Evolutionary conservation across 1,284 basidiomycete species (phyloP).

Genomic region (Pseudozyma flocculosa): DNA sequence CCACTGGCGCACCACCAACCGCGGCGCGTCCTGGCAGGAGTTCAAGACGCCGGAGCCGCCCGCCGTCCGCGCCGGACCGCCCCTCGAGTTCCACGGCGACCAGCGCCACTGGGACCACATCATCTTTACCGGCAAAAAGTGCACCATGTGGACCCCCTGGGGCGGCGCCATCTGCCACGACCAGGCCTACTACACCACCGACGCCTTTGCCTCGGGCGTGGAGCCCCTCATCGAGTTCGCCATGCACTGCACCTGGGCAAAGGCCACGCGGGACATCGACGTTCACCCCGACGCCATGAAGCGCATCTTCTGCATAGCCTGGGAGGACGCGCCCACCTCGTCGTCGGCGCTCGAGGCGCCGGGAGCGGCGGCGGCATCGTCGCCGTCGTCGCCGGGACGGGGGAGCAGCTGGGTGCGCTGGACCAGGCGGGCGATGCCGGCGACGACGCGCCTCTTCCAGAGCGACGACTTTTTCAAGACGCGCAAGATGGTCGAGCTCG

Average conservation of each 20-base stretch:
- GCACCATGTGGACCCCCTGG: constrained; percentile 48
- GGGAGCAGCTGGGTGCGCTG: too few relatives aligned
- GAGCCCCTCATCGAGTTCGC: constrained; percentile 43
- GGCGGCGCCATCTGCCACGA: constrained; percentile 49
- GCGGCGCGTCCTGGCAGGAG: constrained; percentile 52
- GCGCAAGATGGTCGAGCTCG: constrained; percentile 39
- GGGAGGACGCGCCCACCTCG: constrained; percentile 32
- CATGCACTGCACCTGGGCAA: constrained; percentile 54
- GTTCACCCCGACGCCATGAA: constrained; percentile 26
- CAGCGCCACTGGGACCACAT: constrained; percentile 45
- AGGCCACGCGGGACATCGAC: constrained; percentile 41
- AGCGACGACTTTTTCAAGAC: constrained; percentile 52
- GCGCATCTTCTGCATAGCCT: constrained; percentile 54
- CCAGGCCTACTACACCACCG: constrained; percentile 58
- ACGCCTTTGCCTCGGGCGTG: constrained; percentile 46
- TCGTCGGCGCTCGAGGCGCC: background rate
- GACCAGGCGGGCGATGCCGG: too few relatives aligned
- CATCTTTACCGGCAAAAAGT: constrained; percentile 52
- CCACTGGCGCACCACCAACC: constrained; percentile 52
- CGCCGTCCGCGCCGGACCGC: constrained; percentile 31
- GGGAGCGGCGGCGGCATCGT: too few relatives aligned
- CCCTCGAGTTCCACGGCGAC: constrained; percentile 54
- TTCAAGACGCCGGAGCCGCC: constrained; percentile 49
- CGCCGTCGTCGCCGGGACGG: too few relatives aligned
- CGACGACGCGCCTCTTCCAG: constrained; percentile 40